Conservation (phyloP, 305 asterid genomes). For the Fraxinus baroniana region DNA sequence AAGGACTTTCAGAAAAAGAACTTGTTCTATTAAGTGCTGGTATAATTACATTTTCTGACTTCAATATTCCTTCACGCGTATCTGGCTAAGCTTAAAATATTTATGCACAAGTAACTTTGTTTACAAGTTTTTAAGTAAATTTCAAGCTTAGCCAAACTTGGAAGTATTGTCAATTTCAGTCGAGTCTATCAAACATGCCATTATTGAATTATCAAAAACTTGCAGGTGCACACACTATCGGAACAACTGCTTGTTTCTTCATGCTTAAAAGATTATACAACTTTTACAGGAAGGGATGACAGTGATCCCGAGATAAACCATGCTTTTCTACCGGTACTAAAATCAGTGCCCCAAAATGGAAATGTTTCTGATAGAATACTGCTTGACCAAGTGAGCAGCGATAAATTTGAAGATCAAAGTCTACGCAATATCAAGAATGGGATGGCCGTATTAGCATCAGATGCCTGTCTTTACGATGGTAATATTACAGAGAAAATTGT, state of each 20-base stretch:
- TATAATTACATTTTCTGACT: not conserved
- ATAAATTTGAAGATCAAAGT: conserved; percentile 29
- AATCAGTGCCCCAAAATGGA: conserved; percentile 28
- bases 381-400: conserved; percentile 14
- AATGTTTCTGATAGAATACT: conserved; percentile 22
- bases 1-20: conserved; percentile 32
- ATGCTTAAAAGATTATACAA: conserved; percentile 33
- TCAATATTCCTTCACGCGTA: not conserved
- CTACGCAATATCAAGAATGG: conserved; percentile 30
- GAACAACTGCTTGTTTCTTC: conserved; percentile 45
- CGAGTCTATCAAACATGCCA: not conserved
- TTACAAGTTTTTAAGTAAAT: too few species aligned
- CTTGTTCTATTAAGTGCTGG: conserved; percentile 41
- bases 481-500: conserved; percentile 19
- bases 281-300: conserved; percentile 14
- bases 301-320: conserved; percentile 31
- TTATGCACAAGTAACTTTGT: too few species aligned
- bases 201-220: not conserved
- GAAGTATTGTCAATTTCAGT: not conserved
- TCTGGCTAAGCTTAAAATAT: not conserved
- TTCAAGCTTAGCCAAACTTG: not conserved
- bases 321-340: conserved; percentile 14
- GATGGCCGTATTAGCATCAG: conserved; percentile 30
- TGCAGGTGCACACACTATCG: conserved; percentile 43
- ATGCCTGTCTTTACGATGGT: conserved; percentile 35